Evolutionary conservation across 345 rosid genomes (phyloP), one percentile per base, ranked within the genome.

Genomic region (Raphanus sativus): DNA sequence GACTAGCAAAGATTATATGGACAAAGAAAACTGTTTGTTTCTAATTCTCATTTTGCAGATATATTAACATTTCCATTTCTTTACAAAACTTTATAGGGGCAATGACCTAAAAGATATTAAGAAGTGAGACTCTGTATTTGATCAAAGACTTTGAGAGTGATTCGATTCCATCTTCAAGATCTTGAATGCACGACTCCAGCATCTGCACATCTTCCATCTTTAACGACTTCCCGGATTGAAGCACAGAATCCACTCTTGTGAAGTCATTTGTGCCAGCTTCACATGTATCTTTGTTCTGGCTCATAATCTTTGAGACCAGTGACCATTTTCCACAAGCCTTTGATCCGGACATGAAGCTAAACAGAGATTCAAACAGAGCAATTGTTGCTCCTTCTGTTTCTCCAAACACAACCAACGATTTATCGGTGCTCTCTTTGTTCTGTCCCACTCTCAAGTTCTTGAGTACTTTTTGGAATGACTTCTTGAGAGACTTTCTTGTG

Each of bases 131-230:
- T 71, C 83, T 77, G 25, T 81, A 67, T 77, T 85, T 84, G 72
- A 83, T 89, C 74, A 84, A 21, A 24, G 76, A 69, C 60, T 86
- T 81, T 7, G 71, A 75, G 69, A 86, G 81, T 75, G 64, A 50
- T 32, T 87, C 81, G 5, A 83, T 65, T 52, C 82, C 90, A 42
- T 75, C 81, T 81, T 85, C 86, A 25, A 89, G 81, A 71, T 86
- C 86, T 69, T 84, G 84, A 77, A 86, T 69, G 81, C 81, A 71
- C 16, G 69, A 60, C 55, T 86, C 86, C 11, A 81, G 30, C 24
- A 40, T 76, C 62, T 79, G 70, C 10, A 81, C 73, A 32, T 77
- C 60, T 6, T 69, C 81, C n/a, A 70, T 2, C 26, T 83, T 81
- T 40, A 66, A 65, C 0, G 65, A 64, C 13, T 32, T 58, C 5